These are phyloP conservation scores for Chaetomium globosum DNA, from an alignment of 2,329 filamentous ascomycete species.

Conservation along the genomic window DNA sequence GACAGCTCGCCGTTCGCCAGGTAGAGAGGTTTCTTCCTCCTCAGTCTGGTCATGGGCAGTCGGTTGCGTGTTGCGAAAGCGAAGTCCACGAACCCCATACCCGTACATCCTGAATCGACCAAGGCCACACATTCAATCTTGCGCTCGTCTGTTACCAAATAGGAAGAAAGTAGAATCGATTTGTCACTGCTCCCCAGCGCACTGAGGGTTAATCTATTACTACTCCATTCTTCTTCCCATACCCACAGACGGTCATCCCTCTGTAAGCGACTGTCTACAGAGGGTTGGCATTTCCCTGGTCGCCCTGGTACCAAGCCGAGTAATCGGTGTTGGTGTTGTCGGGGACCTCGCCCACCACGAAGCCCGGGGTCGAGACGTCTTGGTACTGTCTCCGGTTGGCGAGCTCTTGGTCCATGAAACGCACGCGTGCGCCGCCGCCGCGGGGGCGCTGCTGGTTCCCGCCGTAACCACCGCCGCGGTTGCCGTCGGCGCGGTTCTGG, in stretches of 20 bases:
- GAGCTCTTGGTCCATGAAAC: too few relatives aligned
- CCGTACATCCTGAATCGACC: not conserved
- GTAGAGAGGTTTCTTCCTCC: not conserved
- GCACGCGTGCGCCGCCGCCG: too few relatives aligned
- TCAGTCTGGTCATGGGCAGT: not conserved
- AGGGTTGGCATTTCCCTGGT: slow-evolving; percentile 1
- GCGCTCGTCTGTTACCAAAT: too few relatives aligned
- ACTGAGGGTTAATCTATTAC: too few relatives aligned
- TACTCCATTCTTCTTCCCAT: too few relatives aligned
- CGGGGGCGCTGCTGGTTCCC: too few relatives aligned
- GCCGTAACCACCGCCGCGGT: too few relatives aligned
- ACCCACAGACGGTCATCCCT: too few relatives aligned
- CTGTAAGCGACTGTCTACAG: not conserved
- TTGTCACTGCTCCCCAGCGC: too few relatives aligned
- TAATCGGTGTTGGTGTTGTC: not conserved
- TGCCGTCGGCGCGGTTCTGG: too few relatives aligned
- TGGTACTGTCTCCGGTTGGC: too few relatives aligned
- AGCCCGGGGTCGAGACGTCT: not conserved
- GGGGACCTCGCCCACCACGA: not conserved
- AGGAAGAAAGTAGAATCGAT: too few relatives aligned
- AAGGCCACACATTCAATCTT: not conserved
- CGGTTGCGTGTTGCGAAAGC: not conserved
- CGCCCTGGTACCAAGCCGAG: not conserved
- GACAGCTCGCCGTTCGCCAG: not conserved
- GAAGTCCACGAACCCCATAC: not conserved